Conservation (phyloP, 805 yeast species). For the Candida ponderosae region DNA sequence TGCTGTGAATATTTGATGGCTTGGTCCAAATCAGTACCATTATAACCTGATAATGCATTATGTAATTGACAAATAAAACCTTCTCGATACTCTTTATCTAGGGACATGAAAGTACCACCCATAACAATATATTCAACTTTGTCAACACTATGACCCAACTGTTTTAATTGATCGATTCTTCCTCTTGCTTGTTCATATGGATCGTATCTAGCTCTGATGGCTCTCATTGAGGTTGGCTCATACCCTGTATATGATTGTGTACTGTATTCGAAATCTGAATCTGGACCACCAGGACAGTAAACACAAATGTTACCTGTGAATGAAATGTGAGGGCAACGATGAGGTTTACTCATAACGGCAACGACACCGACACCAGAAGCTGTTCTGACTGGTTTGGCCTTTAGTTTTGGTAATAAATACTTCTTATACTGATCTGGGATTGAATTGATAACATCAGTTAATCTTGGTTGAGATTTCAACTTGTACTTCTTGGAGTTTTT, state of each 20-base stretch:
- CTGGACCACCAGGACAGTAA: slow-evolving; percentile 99
- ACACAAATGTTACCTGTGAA: slow-evolving; percentile 98
- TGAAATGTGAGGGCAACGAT: slow-evolving; percentile 97
- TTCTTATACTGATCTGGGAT: slow-evolving; percentile 95
- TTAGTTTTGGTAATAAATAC: slow-evolving; percentile 82
- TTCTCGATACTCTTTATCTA: slow-evolving; percentile 86
- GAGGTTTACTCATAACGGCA: slow-evolving; percentile 99
- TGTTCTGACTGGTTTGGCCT: slow-evolving; percentile 98
- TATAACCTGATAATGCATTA: slow-evolving; percentile 90
- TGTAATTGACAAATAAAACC: slow-evolving; percentile 82
- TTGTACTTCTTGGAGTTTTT: slow-evolving; percentile 85
- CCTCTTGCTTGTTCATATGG: slow-evolving; percentile 99
- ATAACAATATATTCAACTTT: slow-evolving; percentile 95
- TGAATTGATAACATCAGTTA: slow-evolving; percentile 90
- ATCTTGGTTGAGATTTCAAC: slow-evolving; percentile 84
- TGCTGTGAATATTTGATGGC: slow-evolving; percentile 89
- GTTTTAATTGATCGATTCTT: slow-evolving; percentile 90
- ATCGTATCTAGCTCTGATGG: slow-evolving; percentile 96
- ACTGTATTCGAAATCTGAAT: slow-evolving; percentile 94
- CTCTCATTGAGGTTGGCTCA: slow-evolving; percentile 98
- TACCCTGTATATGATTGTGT: slow-evolving; percentile 98
- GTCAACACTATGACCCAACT: slow-evolving; percentile 92
- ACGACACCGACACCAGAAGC: slow-evolving; percentile 99
- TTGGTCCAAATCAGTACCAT: slow-evolving; percentile 82
- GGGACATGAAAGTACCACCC: slow-evolving; percentile 99